Evolutionary conservation across 192 early-diverging fungal genomes (phyloP).

Genomic region (Funneliformis mosseae): DNA sequence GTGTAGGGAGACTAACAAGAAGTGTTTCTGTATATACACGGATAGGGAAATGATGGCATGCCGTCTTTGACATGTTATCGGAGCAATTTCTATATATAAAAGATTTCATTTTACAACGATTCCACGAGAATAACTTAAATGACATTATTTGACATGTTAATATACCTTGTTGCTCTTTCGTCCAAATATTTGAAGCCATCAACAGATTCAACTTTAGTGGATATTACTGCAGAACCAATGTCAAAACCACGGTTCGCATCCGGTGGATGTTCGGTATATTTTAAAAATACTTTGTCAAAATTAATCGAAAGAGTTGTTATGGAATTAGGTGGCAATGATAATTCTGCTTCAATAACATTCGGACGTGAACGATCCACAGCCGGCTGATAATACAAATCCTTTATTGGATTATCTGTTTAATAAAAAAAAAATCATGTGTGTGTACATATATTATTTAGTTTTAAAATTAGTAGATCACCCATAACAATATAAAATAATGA

Average conservation of each 20-base stretch:
- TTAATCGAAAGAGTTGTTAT: slow-evolving; percentile 69
- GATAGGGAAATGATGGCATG: slow-evolving; percentile 36
- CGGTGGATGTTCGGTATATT: slow-evolving; percentile 95
- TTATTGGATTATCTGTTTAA: slow-evolving; percentile 48
- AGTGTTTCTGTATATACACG: slow-evolving; percentile 83
- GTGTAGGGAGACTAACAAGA: slow-evolving; percentile 90
- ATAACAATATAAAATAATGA: background rate
- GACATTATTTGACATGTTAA: background rate
- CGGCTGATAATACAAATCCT: slow-evolving; percentile 69
- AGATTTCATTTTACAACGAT: background rate
- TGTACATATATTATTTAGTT: background rate
- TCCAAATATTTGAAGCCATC: background rate
- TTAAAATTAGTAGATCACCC: background rate
- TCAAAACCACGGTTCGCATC: slow-evolving; percentile 97
- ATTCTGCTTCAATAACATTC: slow-evolving; percentile 70
- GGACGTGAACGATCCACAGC: slow-evolving; percentile 84
- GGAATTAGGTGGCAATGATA: slow-evolving; percentile 71
- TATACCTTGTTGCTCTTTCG: background rate
- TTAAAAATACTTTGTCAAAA: slow-evolving; percentile 91
- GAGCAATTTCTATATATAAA: background rate
- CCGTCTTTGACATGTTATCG: background rate
- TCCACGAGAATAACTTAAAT: background rate
- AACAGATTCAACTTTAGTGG: slow-evolving; percentile 30
- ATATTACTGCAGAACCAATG: slow-evolving; percentile 74
- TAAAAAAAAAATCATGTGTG: slow-evolving; percentile 19